Evolutionary conservation across 2,329 filamentous ascomycete species (phyloP), one percentile per base, ranked within the genome.

Genomic region (Botrytis fabae): DNA sequence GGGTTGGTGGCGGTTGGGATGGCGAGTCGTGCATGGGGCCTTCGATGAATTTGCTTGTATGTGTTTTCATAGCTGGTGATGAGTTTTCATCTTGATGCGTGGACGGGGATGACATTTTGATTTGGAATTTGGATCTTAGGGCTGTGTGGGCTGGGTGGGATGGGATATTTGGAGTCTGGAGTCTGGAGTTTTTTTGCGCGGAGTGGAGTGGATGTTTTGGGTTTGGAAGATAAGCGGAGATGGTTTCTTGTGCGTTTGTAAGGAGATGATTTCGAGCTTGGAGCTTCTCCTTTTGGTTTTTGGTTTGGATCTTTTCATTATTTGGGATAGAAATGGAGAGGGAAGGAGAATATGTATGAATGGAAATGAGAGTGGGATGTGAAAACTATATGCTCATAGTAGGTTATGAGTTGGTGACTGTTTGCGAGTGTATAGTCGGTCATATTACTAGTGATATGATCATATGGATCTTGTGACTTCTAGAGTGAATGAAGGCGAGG

Each of bases 51-150:
- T 7, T 54, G 14, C 25, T n/a, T n/a, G 25, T 54, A 2, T 2
- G 12, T 25, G 10, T 0, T 10, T 10, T 25, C 1, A 25, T 2
- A 10, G 46, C 10, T 25, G 22, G 22, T 10, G 46, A 7, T 4
- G 1, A 0, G 1, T 25, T 25, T 25, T 9, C 4, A 8, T 12
- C 7, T 20, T 25, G 46, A 2, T 0, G 22, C 10, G 46, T 6
- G 46, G 46, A n/a, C n/a, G 22, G 0, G 46, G 44, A n/a, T n/a
- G 48, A 0, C 25, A 51, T 51, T 4, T 2, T 51, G 48, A 4
- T 10, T 48, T 48, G 46, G 10, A 8, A 9, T 22, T 48, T 9
- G 46, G 46, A 2, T 8, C 22, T 22, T 22, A 2, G 44, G 44
- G 46, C 10, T 48, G 46, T 25, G 22, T 48, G 46, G 22, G 3